These are phyloP conservation scores for Hymenoscyphus repandus DNA, from an alignment of 2,329 filamentous ascomycete species.

Conservation along the genomic window DNA sequence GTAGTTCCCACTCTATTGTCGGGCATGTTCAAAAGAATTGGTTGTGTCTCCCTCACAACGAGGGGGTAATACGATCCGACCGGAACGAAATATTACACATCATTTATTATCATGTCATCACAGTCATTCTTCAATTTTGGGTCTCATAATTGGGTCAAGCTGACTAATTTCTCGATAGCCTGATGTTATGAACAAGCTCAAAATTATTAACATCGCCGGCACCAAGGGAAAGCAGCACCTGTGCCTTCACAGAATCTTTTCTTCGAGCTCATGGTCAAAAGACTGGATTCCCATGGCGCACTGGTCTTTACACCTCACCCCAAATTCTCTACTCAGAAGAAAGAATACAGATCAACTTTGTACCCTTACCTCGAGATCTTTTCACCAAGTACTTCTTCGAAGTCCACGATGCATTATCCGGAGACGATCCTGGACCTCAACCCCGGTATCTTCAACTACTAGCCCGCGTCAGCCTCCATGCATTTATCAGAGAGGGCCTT, in stretches of 20 bases:
- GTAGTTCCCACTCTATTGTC: too few species aligned
- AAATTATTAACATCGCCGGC: constrained; percentile 62
- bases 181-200: constrained; percentile 35
- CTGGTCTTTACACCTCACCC: constrained; percentile 62
- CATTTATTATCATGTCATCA: too few species aligned
- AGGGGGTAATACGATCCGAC: too few species aligned
- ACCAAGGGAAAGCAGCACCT: constrained; percentile 71
- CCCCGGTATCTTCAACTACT: constrained; percentile 54
- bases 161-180: too few species aligned
- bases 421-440: constrained; percentile 35
- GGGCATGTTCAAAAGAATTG: too few species aligned
- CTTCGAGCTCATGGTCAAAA: constrained; percentile 43
- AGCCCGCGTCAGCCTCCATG: constrained; percentile 58
- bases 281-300: constrained; percentile 25
- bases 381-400: constrained; percentile 52
- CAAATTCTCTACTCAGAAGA: constrained; percentile 60
- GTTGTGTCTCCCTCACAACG: too few species aligned
- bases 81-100: too few species aligned
- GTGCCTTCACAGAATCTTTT: constrained; percentile 58
- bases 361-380: constrained; percentile 51
- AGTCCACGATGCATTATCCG: constrained; percentile 41
- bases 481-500: constrained; percentile 57
- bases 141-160: too few species aligned
- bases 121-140: too few species aligned
- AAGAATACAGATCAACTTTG: constrained; percentile 55